Percentiles rank a stretch among this genome's conserved stretches.
phyloP scores from a whole-genome alignment of 2,329 filamentous ascomycete genomes.

The Cytospora piceicola region DNA sequence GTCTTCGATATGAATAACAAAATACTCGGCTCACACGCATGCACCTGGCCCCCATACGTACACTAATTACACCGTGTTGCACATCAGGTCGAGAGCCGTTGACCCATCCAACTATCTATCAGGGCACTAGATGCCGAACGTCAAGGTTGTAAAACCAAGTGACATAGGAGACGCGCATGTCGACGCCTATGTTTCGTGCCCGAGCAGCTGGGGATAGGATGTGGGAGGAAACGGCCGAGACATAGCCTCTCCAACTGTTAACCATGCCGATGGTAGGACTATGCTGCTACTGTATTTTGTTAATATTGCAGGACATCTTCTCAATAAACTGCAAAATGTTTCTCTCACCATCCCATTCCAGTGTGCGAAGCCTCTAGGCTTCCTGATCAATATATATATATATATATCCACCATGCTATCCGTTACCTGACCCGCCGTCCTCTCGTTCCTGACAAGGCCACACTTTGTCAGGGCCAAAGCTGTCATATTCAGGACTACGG shows the following conservation, averaged over 20 bases:
- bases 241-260: neutral
- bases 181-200: neutral
- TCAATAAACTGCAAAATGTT: neutral
- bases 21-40: too few species aligned
- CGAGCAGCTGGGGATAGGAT: neutral
- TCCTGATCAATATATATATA: neutral
- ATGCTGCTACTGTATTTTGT: neutral
- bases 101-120: neutral
- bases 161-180: neutral
- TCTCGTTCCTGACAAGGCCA: slow-evolving; percentile 5
- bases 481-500: slow-evolving; percentile 45
- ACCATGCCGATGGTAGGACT: too few species aligned
- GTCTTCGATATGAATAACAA: too few species aligned
- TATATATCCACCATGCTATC: slow-evolving; percentile 1
- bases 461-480: slow-evolving; percentile 31
- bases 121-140: neutral
- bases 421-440: neutral
- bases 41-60: too few species aligned
- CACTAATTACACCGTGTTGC: neutral
- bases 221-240: neutral
- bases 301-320: neutral
- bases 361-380: neutral
- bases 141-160: neutral
- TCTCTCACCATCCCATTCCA: neutral
- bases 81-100: neutral